Evolutionary conservation across 2,329 filamentous ascomycete species (phyloP), one percentile per base, ranked within the genome.

Genomic region (Pseudopyrenochaeta lycopersici): DNA sequence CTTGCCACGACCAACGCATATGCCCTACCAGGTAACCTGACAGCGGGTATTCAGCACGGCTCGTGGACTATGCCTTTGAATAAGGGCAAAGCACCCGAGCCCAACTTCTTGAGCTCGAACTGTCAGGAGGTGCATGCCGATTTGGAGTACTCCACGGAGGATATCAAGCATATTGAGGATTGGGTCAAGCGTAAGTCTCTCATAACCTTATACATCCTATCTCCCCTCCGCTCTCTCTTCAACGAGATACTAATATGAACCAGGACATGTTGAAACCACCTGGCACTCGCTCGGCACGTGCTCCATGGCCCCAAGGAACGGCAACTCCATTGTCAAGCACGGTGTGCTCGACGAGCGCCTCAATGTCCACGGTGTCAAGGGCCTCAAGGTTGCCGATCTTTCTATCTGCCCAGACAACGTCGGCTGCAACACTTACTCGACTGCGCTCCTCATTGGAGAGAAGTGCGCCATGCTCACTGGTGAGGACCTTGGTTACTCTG

Each of bases 321-420:
- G 90, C 54, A 93, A 92, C 79, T 88, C 84, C 66, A 90, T 93
- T 67, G 89, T 92, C 73, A 90, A 90, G 78, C 88, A 92, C 67
- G 90, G 90, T 54, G 90, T 92, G 0, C 77, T 92, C 32, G 90
- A 92, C 69, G 88, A 91, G 76, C 85, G 89, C 54, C 82, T 92
- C 50, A 92, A 91, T 63, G 89, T 92, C 2, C 88, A 92, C 70
- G 90, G 89, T 46, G 88, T 91, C 61, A 84, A 90, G 80, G 87
- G 88, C 14, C 83, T 92, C 65, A 92, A 92, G 82, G 89, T 92
- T 20, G 88, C 88, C 11, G 90, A 92, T 74, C 75, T 92, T 39
- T 87, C 83, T 45, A 90, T 92, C 79, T 92, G 89, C 75, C 89
- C 90, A 0, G 89, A 92, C 74, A 92, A 92, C 60, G 89, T 92